phyloP scores from a whole-genome alignment of 2,329 filamentous ascomycete species.

The Neoarthrinium moseri region DNA sequence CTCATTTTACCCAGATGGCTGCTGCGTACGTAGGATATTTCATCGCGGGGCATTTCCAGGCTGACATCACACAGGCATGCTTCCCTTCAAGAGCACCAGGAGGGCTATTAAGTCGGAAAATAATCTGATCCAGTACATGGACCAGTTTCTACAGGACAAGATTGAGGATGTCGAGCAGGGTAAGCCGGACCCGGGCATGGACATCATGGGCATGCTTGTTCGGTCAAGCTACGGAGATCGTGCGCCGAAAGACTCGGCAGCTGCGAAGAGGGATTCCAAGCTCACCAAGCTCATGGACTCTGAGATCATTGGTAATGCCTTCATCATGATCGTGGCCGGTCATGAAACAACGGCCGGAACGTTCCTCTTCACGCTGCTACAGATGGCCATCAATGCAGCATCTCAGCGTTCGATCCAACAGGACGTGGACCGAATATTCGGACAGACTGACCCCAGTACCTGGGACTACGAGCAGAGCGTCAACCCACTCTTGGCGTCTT shows the following conservation, averaged over 20 bases:
- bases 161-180: constrained; percentile 36
- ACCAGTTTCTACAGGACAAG: constrained; percentile 66
- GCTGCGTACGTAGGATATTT: constrained; percentile 37
- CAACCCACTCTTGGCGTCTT: constrained; percentile 63
- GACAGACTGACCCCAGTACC: constrained; percentile 51
- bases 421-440: constrained; percentile 67
- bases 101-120: constrained; percentile 52
- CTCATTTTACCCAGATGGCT: constrained; percentile 59
- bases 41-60: background rate
- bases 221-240: constrained; percentile 37
- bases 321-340: constrained; percentile 68
- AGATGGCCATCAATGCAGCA: constrained; percentile 63
- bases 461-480: constrained; percentile 74
- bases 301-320: constrained; percentile 73
- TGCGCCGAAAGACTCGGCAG: constrained; percentile 11
- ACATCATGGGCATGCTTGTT: constrained; percentile 51
- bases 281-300: constrained; percentile 49
- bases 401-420: constrained; percentile 66
- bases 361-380: constrained; percentile 68
- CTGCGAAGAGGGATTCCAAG: constrained; percentile 20
- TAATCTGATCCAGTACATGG: constrained; percentile 70
- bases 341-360: constrained; percentile 80
- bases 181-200: constrained; percentile 45
- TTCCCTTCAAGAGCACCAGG: constrained; percentile 52
- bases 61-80: constrained; percentile 13